Percentiles rank a stretch among this genome's conserved stretches.
Conservation (phyloP, 768 basidiomycete genomes). For the Candolleomyces aberdarensis region DNA sequence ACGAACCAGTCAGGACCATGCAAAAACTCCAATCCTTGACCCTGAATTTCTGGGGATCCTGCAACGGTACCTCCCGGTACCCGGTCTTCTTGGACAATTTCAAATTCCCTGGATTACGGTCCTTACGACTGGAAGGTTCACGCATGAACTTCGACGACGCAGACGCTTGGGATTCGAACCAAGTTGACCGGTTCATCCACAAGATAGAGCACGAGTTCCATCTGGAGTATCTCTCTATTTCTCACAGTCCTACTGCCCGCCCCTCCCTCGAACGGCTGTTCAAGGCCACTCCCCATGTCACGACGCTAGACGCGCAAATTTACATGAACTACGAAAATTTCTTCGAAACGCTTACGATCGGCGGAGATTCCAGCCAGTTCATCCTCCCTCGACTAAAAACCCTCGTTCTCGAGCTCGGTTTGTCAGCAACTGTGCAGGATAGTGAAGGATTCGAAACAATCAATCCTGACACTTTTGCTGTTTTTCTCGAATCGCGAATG, state of each 20-base stretch:
- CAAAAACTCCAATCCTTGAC: not conserved
- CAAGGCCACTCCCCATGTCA: not conserved
- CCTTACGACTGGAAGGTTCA: not conserved
- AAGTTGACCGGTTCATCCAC: not conserved
- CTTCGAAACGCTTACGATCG: not conserved
- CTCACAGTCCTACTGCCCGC: not conserved
- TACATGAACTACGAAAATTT: not conserved
- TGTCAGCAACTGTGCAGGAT: not conserved
- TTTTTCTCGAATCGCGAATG: not conserved
- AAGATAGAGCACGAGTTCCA: not conserved
- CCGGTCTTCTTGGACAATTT: not conserved
- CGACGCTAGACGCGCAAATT: not conserved
- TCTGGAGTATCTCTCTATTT: not conserved
- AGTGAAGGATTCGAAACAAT: not conserved
- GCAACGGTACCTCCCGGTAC: not conserved
- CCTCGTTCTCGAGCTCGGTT: not conserved
- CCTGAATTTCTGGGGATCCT: not conserved
- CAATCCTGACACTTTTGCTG: not conserved
- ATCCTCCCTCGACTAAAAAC: not conserved
- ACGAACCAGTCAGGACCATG: not conserved
- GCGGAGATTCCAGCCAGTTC: not conserved
- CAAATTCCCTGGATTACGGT: not conserved
- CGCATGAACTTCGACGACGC: not conserved
- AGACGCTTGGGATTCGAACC: not conserved
- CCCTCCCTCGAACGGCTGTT: not conserved